Evolutionary conservation across 129 eudicot genomes (phyloP), one percentile per base, ranked within the genome.

Genomic region (Chrysanthemum lavandulifolium): DNA sequence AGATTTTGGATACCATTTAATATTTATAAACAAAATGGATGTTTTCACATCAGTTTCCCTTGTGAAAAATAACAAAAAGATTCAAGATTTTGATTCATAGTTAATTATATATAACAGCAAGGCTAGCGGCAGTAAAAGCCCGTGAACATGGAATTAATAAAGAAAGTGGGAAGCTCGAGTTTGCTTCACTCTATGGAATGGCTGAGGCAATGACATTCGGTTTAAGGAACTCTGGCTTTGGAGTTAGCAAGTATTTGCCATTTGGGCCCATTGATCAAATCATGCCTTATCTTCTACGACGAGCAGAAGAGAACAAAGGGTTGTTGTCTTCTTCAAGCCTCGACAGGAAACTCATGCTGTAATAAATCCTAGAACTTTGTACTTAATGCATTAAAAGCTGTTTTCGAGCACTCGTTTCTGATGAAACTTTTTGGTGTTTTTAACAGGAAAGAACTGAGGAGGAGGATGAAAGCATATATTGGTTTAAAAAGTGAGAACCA

Each of bases 231-330:
- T 91, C 86, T 6, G 98, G 98, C 23, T 92, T 89, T 52, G 71
- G 75, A 29, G 96, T 89, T 16, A 92, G 96, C 80, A 92, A 92
- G 70, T 92, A 92, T 77, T 67, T 89, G 85, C 96, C 96, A 57
- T 92, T 83, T 65, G 98, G 98, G 11, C 96, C 96, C 11, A 84
- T 92, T 54, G 98, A 89, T 6, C 85, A 84, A 65, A 91, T 89
- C 61, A 92, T 92, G 75, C 98, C 96, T n/a, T 92, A 92, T 73
- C 96, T 92, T 31, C 53, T 92, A 15, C 84, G 98, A 45, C 79
- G 98, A 73, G 98, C 96, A 1, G 96, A 92, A 71, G 98, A 92
- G 70, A 92, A 92, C 83, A 85, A 84, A 78, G 98, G 96, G n/a
- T 21, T 89, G 65, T 71, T 89, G 72, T 81, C 96, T 73, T 73